Evolutionary conservation across 2,329 filamentous ascomycete genomes (phyloP).

Genomic region (Whalleya microplaca): DNA sequence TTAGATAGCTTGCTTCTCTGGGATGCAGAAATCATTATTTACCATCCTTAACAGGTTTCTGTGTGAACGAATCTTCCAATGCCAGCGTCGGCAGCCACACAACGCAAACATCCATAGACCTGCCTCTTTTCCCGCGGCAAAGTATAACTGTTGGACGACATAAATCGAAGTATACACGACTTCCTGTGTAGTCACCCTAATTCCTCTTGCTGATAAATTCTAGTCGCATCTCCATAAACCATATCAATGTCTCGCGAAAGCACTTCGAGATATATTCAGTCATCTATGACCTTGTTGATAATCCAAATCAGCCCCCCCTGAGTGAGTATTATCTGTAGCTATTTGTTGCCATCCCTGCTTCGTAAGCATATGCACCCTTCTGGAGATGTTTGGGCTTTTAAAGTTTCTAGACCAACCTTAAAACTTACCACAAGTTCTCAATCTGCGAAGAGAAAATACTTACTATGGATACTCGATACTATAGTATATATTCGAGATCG

Average conservation of each 20-base stretch:
- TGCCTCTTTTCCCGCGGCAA: constrained; percentile 19
- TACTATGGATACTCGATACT: no score
- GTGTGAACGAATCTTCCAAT: constrained; percentile 2
- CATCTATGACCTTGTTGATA: constrained; percentile 47
- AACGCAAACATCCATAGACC: constrained; percentile 14
- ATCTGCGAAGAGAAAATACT: no score
- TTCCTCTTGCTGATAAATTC: constrained; percentile 1
- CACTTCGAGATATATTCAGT: constrained; percentile 62
- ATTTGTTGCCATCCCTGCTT: no score
- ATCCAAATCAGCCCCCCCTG: constrained; percentile 39
- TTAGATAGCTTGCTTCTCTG: no score
- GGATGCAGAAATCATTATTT: no score
- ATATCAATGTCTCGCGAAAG: constrained; percentile 50
- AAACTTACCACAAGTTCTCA: no score
- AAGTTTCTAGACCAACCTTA: no score
- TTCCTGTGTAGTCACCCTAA: neutral
- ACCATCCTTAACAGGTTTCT: constrained; percentile 8
- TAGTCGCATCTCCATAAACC: constrained; percentile 47
- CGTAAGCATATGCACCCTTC: no score
- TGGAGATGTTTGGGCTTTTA: no score
- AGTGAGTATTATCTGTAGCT: neutral
- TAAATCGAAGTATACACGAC: constrained; percentile 20
- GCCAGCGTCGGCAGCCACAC: constrained; percentile 5
- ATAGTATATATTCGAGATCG: constrained; percentile 59
- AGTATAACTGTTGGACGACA: constrained; percentile 22